Conservation (phyloP, 768 basidiomycete genomes). For the Tephrocybe sp. region DNA sequence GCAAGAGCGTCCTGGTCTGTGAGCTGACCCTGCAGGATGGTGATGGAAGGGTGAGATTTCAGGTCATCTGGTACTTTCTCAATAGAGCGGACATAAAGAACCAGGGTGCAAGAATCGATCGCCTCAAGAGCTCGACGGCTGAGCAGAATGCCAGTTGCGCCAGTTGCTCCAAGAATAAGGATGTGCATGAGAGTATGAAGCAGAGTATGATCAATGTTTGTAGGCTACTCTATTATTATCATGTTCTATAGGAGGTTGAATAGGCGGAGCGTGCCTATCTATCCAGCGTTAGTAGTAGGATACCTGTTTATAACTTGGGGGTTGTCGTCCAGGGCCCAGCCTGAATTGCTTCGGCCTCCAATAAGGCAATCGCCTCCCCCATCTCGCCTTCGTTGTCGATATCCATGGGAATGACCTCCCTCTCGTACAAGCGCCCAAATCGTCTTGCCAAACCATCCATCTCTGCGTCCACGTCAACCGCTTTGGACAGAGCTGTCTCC, state of each 20-base stretch:
- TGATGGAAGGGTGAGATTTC: conserved; percentile 38
- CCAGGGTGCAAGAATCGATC: conserved; percentile 36
- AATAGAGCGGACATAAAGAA: conserved; percentile 64
- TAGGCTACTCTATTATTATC: too few relatives aligned
- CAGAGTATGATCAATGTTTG: background rate
- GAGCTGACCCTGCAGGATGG: conserved; percentile 53
- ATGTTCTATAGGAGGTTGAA: background rate
- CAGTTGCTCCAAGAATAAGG: conserved; percentile 71
- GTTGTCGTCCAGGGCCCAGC: conserved; percentile 39
- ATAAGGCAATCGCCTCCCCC: conserved; percentile 39
- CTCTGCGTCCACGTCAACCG: conserved; percentile 45
- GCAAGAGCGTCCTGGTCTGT: conserved; percentile 47
- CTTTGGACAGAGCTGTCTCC: conserved; percentile 37
- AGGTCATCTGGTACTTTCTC: conserved; percentile 58
- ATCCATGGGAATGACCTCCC: conserved; percentile 45
- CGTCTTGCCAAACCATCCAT: conserved; percentile 45
- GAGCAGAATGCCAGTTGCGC: conserved; percentile 54
- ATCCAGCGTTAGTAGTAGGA: too few relatives aligned
- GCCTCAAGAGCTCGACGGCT: conserved; percentile 50
- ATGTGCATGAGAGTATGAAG: conserved; percentile 33
- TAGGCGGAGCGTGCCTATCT: too few relatives aligned
- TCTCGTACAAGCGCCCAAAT: conserved; percentile 46
- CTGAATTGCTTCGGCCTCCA: conserved; percentile 43
- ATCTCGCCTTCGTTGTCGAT: conserved; percentile 42
- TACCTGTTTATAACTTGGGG: conserved; percentile 23